Base-by-base conservation (phyloP, 140 eudicot species). In the Bidens hawaiensis region DNA sequence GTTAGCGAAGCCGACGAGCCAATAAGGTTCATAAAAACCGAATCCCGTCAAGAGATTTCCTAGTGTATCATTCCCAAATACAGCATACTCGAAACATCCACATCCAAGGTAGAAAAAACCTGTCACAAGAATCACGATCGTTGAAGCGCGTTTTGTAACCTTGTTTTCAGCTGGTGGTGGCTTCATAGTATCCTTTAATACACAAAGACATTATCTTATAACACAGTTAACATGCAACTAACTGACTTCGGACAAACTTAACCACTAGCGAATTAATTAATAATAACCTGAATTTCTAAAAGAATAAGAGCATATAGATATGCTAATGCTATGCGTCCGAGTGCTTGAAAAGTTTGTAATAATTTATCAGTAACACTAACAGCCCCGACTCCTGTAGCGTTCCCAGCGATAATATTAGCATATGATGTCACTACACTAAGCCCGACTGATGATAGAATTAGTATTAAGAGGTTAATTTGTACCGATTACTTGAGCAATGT, bases 301-400 rank as follows among this genome's bases (percentile, higher is more conserved):
- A 82, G 76, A 57, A 86, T 58, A 26, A 65, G 40, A 18, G 86
- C 49, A 23, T 69, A 82, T 0, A 84, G 84, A 70, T 73, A 86
- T 1, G 90, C 82, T 23, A 82, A 86, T 36, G 84, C 84, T 16
- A 85, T 77, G 74, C 82, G 89, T 54, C 95, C 95, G 43, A 85
- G 77, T 75, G 90, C 90, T 65, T 82, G 84, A 65, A 68, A 74
- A 25, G 63, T 68, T 55, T 64, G 11, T 81, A 78, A 75, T 65
- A 75, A 3, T 62, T 77, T 86, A 2, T 77, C 41, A 8, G 81
- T 38, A 4, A 55, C 21, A 33, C 69, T 70, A 8, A 70, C 33
- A n/a, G 79, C 51, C 10, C 73, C 53, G 13, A 52, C 19, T 61
- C 90, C 84, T 21, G 45, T 19, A 2, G 72, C 36, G 73, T 77